Evolutionary conservation across 139 green algal species (phyloP).

Genomic region (Tetraselmis chui): DNA sequence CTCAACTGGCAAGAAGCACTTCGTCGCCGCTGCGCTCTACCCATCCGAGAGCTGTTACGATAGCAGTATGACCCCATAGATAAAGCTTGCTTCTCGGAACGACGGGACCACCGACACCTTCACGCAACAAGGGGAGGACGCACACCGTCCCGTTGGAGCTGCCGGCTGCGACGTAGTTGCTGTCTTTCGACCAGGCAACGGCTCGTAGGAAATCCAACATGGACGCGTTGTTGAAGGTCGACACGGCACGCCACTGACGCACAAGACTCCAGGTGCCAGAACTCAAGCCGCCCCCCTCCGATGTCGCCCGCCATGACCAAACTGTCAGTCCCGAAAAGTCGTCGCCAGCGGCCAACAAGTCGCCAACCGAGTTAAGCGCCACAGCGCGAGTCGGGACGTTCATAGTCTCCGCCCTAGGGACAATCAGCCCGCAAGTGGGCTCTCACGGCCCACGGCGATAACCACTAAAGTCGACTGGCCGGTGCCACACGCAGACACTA

Average conservation of each 20-base stretch:
- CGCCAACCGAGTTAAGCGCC: background rate
- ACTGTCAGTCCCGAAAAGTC: background rate
- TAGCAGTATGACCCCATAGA: background rate
- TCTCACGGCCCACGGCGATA: background rate
- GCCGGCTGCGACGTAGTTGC: background rate
- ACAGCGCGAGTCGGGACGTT: background rate
- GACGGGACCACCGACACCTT: too few species aligned
- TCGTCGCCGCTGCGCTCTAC: background rate
- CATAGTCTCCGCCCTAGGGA: background rate
- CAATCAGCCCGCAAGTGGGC: background rate
- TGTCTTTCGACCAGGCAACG: background rate
- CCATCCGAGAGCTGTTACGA: background rate
- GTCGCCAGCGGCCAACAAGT: background rate
- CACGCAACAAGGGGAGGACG: background rate
- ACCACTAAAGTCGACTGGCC: too few species aligned
- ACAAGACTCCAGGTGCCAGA: background rate
- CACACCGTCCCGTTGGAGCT: background rate
- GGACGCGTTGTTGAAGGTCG: background rate
- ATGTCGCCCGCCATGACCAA: background rate
- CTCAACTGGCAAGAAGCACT: background rate
- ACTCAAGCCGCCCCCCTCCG: too few species aligned
- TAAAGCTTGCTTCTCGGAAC: background rate
- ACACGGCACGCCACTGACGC: background rate
- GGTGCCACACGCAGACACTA: background rate
- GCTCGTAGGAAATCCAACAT: background rate